Percentiles rank a stretch among this genome's conserved stretches.
These are phyloP conservation scores for Coemansia sp. DNA, from an alignment of 192 early-diverging fungal species.

Conservation along the genomic window DNA sequence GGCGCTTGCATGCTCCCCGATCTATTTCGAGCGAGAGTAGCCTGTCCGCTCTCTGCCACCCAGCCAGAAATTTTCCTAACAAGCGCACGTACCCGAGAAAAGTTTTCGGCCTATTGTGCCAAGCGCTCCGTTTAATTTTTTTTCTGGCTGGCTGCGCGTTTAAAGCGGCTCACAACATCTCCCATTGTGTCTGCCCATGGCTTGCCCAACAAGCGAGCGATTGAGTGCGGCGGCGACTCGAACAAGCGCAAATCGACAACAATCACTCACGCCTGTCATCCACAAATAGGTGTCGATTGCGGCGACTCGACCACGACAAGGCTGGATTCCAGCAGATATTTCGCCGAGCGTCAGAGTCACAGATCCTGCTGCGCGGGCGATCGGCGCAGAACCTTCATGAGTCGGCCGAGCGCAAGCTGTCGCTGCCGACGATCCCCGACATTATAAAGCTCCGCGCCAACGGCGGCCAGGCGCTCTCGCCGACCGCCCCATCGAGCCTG, in stretches of 20 bases:
- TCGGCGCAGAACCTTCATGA: slow-evolving; percentile 31
- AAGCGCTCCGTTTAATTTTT: background rate
- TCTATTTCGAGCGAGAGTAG: background rate
- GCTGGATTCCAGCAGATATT: slow-evolving; percentile 33
- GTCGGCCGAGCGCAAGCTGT: slow-evolving; percentile 46
- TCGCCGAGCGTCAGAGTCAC: slow-evolving; percentile 48
- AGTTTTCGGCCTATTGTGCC: background rate
- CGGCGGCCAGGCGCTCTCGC: slow-evolving; percentile 1
- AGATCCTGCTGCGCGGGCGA: slow-evolving; percentile 32
- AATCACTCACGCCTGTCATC: background rate
- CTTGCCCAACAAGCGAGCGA: background rate
- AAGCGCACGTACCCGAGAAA: background rate
- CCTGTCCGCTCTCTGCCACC: background rate
- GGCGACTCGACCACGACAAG: slow-evolving; percentile 40
- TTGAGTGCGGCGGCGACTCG: background rate
- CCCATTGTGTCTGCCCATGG: slow-evolving; percentile 1
- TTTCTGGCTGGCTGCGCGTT: slow-evolving; percentile 5
- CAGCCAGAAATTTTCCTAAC: background rate
- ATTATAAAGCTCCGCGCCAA: slow-evolving; percentile 33
- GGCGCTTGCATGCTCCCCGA: too few relatives aligned
- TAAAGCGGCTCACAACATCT: background rate
- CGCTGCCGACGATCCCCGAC: slow-evolving; percentile 44
- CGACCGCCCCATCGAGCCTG: slow-evolving; percentile 4
- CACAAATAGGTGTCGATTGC: slow-evolving; percentile 45
- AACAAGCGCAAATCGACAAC: background rate